phyloP scores from a whole-genome alignment of 352 stramenopile genomes.

The Globisporangium echinulatum region DNA sequence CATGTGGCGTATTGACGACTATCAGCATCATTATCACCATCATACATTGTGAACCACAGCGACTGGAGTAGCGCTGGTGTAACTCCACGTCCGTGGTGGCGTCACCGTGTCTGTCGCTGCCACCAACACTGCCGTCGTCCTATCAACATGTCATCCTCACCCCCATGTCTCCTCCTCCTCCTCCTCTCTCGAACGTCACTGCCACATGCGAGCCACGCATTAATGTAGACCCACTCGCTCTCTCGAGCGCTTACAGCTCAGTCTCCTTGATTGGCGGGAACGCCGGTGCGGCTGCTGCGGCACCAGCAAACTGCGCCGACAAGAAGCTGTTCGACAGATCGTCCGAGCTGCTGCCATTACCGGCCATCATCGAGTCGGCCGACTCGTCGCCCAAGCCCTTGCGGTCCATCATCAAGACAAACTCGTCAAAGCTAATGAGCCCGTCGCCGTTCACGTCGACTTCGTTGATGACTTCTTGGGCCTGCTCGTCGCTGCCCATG shows the following conservation, averaged over 20 bases:
- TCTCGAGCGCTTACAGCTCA: slow-evolving; percentile 42
- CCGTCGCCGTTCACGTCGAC: slow-evolving; percentile 89
- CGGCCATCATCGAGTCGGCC: slow-evolving; percentile 13
- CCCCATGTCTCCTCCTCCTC: not conserved
- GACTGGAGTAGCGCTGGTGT: too few relatives aligned
- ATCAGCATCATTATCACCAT: too few relatives aligned
- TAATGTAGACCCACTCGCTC: too few relatives aligned
- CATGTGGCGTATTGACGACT: too few relatives aligned
- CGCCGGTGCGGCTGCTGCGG: slow-evolving; percentile 13
- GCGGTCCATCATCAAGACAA: slow-evolving; percentile 87
- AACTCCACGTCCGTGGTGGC: too few relatives aligned
- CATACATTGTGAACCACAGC: not conserved
- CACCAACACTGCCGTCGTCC: too few relatives aligned
- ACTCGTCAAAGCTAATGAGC: slow-evolving; percentile 92
- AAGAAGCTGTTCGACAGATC: slow-evolving; percentile 47
- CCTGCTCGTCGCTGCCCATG: slow-evolving; percentile 90
- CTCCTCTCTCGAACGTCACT: not conserved
- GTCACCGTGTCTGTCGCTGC: too few relatives aligned
- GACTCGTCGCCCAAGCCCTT: slow-evolving; percentile 79
- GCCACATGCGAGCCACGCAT: not conserved
- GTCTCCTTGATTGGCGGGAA: slow-evolving; percentile 57
- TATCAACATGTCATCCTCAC: too few relatives aligned
- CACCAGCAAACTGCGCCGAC: slow-evolving; percentile 25
- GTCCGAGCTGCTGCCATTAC: slow-evolving; percentile 42
- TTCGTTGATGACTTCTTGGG: slow-evolving; percentile 89